Conservation (phyloP, 495 filamentous ascomycete species). For the Daldinia decipiens region DNA sequence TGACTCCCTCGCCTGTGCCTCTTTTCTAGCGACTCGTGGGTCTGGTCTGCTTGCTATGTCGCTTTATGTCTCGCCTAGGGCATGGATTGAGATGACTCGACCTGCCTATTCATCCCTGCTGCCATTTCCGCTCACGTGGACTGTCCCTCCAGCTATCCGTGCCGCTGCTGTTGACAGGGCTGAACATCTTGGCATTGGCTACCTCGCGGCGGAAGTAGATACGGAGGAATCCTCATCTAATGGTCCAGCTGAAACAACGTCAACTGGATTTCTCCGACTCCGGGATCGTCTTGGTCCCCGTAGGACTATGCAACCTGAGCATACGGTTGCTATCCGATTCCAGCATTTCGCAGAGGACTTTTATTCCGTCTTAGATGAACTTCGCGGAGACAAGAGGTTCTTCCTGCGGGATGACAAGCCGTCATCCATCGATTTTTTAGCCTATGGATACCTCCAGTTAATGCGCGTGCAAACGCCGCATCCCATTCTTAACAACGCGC, state of each 20-base stretch:
- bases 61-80: constrained; percentile 87
- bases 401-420: constrained; percentile 61
- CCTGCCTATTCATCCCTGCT: constrained; percentile 80
- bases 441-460: constrained; percentile 78
- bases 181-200: constrained; percentile 74
- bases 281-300: constrained; percentile 41
- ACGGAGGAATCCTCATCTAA: constrained; percentile 40
- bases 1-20: constrained; percentile 76
- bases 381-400: constrained; percentile 64
- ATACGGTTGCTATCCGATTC: constrained; percentile 70
- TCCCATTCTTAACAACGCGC: constrained; percentile 72
- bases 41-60: constrained; percentile 78
- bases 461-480: constrained; percentile 76
- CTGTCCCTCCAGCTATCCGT: constrained; percentile 73
- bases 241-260: constrained; percentile 44
- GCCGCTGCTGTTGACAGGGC: constrained; percentile 73
- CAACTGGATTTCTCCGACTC: constrained; percentile 47
- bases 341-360: constrained; percentile 74
- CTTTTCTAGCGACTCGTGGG: constrained; percentile 72
- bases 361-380: constrained; percentile 72
- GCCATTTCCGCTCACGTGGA: constrained; percentile 85
- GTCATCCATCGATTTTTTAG: constrained; percentile 80
- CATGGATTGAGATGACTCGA: constrained; percentile 77
- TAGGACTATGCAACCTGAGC: constrained; percentile 55
- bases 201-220: constrained; percentile 47